Evolutionary conservation across 1,284 basidiomycete species (phyloP), one percentile per base, ranked within the genome.

Genomic region (Mycosarcoma mackinlayi): DNA sequence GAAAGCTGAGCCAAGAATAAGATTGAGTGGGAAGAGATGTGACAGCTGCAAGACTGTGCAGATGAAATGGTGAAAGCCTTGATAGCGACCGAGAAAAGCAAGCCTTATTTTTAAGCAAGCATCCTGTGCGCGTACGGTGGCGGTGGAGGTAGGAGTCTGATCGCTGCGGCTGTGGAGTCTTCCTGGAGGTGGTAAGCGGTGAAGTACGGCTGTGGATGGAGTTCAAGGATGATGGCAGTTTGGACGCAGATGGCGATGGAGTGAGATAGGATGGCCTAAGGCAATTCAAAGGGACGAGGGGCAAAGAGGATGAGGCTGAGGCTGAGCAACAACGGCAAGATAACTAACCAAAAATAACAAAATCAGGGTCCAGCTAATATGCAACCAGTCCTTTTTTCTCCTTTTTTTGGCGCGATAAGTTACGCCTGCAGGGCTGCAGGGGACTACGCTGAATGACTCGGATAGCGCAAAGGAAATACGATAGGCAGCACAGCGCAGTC

Each of bases 101-200:
- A n/a, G 28, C 18, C n/a, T 11, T 24, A n/a, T n/a, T 18, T 34
- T 65, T 24, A 65, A 33, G 62, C 62, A 45, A 54, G 55, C 62
- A 65, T 65, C 25, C 5, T 50, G 27, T 16, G 16, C n/a, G 38
- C 24, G 16, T 19, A n/a, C 11, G 37, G 30, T 45, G 51, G 40
- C 35, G 40, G 47, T 49, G 27, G 45, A 37, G 34, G 34, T 21
- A 11, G 34, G 34, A 16, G 34, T n/a, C n/a, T n/a, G n/a, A n/a
- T n/a, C n/a, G n/a, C n/a, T n/a, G n/a, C n/a, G n/a, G n/a, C n/a
- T n/a, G n/a, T n/a, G n/a, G n/a, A n/a, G n/a, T n/a, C n/a, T n/a
- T n/a, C n/a, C n/a, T n/a, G n/a, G n/a, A n/a, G n/a, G n/a, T n/a
- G n/a, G n/a, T n/a, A n/a, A n/a, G n/a, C n/a, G n/a, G n/a, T n/a